Evolutionary conservation across 2,329 filamentous ascomycete genomes (phyloP).

Genomic region (Ascomycota sp.): DNA sequence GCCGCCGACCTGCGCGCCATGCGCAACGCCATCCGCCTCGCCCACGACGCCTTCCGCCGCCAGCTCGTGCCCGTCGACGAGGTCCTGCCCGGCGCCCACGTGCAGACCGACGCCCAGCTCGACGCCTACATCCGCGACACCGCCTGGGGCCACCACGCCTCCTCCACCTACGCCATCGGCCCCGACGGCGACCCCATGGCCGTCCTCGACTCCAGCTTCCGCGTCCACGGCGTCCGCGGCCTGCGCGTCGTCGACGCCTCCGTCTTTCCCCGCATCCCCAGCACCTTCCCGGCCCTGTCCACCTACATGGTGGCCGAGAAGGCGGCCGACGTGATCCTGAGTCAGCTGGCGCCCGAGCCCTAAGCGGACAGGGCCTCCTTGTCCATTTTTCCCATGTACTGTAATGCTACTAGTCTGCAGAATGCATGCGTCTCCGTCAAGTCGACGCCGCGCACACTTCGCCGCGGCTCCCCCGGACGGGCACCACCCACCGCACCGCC

Average conservation of each 20-base stretch:
- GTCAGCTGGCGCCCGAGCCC: neutral
- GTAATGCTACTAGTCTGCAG: too few relatives aligned
- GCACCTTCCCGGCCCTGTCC: slow-evolving; percentile 26
- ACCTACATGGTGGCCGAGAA: slow-evolving; percentile 38
- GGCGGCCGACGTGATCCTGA: slow-evolving; percentile 15
- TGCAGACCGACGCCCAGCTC: slow-evolving; percentile 19
- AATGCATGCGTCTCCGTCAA: too few relatives aligned
- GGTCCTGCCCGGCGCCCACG: slow-evolving; percentile 14
- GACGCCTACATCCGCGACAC: slow-evolving; percentile 24
- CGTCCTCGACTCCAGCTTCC: slow-evolving; percentile 32
- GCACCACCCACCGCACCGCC: too few relatives aligned
- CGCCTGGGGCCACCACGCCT: slow-evolving; percentile 37
- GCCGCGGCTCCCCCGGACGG: too few relatives aligned
- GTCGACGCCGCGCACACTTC: too few relatives aligned
- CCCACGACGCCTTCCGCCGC: slow-evolving; percentile 19
- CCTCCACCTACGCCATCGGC: slow-evolving; percentile 34
- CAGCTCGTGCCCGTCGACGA: slow-evolving; percentile 4
- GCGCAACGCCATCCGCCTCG: slow-evolving; percentile 31
- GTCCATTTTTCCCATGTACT: too few relatives aligned
- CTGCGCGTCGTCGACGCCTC: slow-evolving; percentile 38
- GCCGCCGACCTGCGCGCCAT: slow-evolving; percentile 30
- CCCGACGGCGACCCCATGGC: slow-evolving; percentile 28
- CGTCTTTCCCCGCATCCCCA: slow-evolving; percentile 27
- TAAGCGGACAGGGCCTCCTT: too few relatives aligned
- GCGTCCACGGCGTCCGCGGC: slow-evolving; percentile 28